A percentile compares a stretch with the other conserved stretches of the same genome.
phyloP scores from a whole-genome alignment of 2,329 filamentous ascomycete species.

The Hypoxylon sp. region DNA sequence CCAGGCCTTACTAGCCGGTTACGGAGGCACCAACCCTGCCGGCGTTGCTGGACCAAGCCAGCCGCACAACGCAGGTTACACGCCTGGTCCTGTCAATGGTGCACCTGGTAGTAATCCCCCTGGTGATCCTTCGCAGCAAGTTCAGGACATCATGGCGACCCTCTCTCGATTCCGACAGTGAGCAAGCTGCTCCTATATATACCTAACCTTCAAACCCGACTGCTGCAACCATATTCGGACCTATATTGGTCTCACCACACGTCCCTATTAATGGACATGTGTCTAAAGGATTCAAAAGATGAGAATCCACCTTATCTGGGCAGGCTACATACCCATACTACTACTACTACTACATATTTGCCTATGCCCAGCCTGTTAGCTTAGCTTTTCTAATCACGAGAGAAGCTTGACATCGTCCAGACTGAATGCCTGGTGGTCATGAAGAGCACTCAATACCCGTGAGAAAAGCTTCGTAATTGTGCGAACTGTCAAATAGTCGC shows the following conservation, averaged over 20 bases:
- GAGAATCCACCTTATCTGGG: background rate
- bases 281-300: background rate
- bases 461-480: background rate
- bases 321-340: background rate
- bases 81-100: conserved; percentile 48
- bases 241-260: conserved; percentile 1
- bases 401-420: background rate
- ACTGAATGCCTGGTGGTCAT: background rate
- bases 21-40: conserved; percentile 52
- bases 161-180: conserved; percentile 75
- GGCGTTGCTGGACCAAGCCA: conserved; percentile 43
- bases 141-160: conserved; percentile 83
- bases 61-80: conserved; percentile 52
- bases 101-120: conserved; percentile 49
- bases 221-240: background rate
- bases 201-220: background rate
- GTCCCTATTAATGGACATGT: background rate
- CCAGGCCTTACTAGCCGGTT: conserved; percentile 51
- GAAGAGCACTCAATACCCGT: background rate
- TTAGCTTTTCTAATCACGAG: background rate
- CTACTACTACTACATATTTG: background rate
- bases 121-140: conserved; percentile 64
- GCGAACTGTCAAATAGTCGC: background rate
- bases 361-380: background rate
- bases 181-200: conserved; percentile 25